Evolutionary conservation across 2,329 filamentous ascomycete species (phyloP), one percentile per base, ranked within the genome.

Genomic region (Curvularia spicifera): DNA sequence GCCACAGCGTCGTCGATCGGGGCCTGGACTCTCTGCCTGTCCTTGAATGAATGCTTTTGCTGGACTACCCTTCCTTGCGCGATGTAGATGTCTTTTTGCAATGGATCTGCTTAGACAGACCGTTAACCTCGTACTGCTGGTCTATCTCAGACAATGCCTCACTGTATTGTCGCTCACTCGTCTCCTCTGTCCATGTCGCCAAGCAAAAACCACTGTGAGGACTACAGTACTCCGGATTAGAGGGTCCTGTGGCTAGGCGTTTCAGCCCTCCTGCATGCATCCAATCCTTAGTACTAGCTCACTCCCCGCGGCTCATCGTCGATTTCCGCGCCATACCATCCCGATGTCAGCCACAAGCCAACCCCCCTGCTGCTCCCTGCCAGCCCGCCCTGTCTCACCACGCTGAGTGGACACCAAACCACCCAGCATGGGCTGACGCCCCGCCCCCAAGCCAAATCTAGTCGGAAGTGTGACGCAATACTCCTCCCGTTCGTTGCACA

Each of bases 401-500:
- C 64, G 61, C 66, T 58, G 61, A 53, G 64, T 63, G 66, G 67
- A 65, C 63, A 60, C 66, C 55, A 61, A 60, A 56, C 60, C 57
- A 61, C 63, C 63, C 57, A 64, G 49, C 51, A 62, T 66, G 65
- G 64, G 65, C 69, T 67, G 64, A 64, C 68, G 71, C 74, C 73
- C 73, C 72, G 71, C 73, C 61, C 65, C 66, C 51, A 67, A 58
- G 58, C 65, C 70, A 63, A 61, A 65, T 60, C 60, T 45, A 55
- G 46, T 37, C 39, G 49, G 46, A 47, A 51, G 56, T 65, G 72
- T 76, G 74, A 76, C 73, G 73, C 72, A 77, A 76, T 73, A 57
- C 58, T 64, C 52, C 59, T 65, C 57, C 58, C 56, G 60, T 68
- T 66, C 64, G 64, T 68, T 59, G 66, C 67, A 71, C 71, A 71